These are phyloP conservation scores for Lachnellula arida DNA, from an alignment of 2,329 filamentous ascomycete species.

Conservation along the genomic window DNA sequence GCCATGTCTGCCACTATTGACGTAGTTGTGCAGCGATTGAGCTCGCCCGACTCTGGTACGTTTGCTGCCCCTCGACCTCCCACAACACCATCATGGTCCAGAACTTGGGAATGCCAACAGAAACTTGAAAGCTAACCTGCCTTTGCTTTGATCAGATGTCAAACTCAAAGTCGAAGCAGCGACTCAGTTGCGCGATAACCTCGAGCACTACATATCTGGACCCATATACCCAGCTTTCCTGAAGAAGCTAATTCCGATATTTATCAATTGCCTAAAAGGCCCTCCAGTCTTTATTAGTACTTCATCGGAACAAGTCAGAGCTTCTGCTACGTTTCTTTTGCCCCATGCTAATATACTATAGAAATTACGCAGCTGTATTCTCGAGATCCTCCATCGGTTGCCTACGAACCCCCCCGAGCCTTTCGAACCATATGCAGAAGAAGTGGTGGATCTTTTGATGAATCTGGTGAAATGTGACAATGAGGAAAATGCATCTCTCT, in stretches of 20 bases:
- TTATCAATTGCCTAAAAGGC: constrained; percentile 78
- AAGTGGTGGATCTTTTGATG: constrained; percentile 89
- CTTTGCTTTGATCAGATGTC: constrained; percentile 53
- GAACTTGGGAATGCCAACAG: not conserved
- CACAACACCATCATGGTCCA: not conserved
- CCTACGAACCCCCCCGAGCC: constrained; percentile 69
- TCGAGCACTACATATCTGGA: constrained; percentile 81
- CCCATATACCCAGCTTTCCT: constrained; percentile 77
- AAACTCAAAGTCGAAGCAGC: constrained; percentile 79
- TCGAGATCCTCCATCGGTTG: constrained; percentile 91
- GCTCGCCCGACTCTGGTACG: constrained; percentile 40
- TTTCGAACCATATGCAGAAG: constrained; percentile 82
- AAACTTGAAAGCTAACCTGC: constrained; percentile 10
- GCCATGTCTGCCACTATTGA: constrained; percentile 60
- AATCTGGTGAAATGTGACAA: constrained; percentile 85
- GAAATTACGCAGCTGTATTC: constrained; percentile 87
- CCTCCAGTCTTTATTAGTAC: constrained; percentile 88
- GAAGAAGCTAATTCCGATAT: constrained; percentile 82
- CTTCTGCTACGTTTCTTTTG: not conserved
- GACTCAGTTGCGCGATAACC: constrained; percentile 80
- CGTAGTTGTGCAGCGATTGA: constrained; percentile 51
- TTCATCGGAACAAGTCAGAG: constrained; percentile 76
- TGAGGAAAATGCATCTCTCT: constrained; percentile 97
- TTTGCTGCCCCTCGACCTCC: not conserved
- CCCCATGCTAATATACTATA: constrained; percentile 31